Conservation (phyloP, 768 basidiomycete species). For the Amanita pseudoporphyria region DNA sequence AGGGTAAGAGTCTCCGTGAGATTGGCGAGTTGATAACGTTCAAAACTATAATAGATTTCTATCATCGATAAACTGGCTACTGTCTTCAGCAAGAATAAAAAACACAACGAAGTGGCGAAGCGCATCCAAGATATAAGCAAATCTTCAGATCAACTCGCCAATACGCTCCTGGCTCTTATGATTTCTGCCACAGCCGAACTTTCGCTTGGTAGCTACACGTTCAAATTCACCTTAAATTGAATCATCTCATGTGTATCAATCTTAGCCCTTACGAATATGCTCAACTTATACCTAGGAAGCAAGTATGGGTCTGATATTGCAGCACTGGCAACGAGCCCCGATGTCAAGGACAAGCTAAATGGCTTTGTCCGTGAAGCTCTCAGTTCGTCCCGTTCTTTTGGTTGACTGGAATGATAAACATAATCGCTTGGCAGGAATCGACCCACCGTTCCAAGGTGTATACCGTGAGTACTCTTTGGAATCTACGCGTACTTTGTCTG, state of each 20-base stretch:
- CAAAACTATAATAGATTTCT: constrained; percentile 18
- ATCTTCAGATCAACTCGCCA: constrained; percentile 52
- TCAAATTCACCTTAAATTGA: background rate
- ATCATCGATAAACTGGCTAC: constrained; percentile 33
- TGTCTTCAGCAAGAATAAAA: constrained; percentile 38
- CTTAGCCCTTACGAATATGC: constrained; percentile 52
- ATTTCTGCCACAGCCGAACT: constrained; percentile 61
- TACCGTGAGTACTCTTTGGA: constrained; percentile 37
- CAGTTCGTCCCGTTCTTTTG: constrained; percentile 32
- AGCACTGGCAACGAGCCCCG: constrained; percentile 21
- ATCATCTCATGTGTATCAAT: background rate
- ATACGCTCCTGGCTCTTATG: constrained; percentile 63
- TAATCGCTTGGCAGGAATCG: constrained; percentile 38
- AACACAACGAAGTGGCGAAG: constrained; percentile 44
- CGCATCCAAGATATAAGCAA: constrained; percentile 47
- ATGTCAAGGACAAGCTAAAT: constrained; percentile 30
- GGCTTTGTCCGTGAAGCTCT: constrained; percentile 61
- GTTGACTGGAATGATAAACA: background rate
- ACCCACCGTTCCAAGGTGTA: constrained; percentile 63
- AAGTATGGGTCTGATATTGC: constrained; percentile 29
- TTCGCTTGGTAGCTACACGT: constrained; percentile 43
- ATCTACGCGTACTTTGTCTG: background rate
- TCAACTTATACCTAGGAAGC: constrained; percentile 57
- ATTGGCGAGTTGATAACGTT: background rate
- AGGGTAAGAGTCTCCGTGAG: constrained; percentile 23